Percentiles rank a stretch among this genome's conserved stretches.
Evolutionary conservation across 169 alveolate species (phyloP).

Genomic region (Eimeria brunetti): DNA sequence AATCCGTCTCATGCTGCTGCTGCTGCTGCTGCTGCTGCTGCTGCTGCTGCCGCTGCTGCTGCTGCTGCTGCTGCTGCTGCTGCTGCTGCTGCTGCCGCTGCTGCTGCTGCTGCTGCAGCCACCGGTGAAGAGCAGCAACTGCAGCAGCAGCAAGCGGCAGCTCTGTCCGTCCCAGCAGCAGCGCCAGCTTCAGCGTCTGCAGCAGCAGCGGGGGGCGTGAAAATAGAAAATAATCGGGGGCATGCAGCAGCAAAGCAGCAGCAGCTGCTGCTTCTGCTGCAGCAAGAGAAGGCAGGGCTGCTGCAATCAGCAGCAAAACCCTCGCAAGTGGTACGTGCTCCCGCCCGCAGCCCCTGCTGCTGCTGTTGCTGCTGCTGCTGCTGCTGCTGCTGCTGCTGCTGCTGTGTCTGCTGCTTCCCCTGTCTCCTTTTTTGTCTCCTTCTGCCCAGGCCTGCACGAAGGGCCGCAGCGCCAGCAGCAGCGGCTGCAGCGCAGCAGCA

Average conservation of each 20-base stretch:
- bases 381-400: not conserved
- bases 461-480: slow-evolving; percentile 24
- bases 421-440: not conserved
- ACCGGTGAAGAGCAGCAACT: slow-evolving; percentile 1
- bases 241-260: slow-evolving; percentile 44
- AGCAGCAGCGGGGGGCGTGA: not conserved
- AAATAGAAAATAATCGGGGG: slow-evolving; percentile 4
- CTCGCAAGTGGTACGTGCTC: not conserved
- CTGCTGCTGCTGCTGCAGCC: slow-evolving; percentile 37
- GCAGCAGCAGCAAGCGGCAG: slow-evolving; percentile 32
- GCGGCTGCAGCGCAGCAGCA: no score
- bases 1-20: not conserved
- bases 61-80: slow-evolving; percentile 11
- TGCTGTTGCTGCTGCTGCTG: not conserved
- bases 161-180: slow-evolving; percentile 12
- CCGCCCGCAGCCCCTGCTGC: not conserved
- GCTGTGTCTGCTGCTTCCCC: not conserved
- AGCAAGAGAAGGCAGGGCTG: not conserved
- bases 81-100: slow-evolving; percentile 48
- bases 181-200: slow-evolving; percentile 1
- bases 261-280: slow-evolving; percentile 49
- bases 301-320: slow-evolving; percentile 22
- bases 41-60: no score
- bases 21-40: not conserved
- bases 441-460: not conserved